Evolutionary conservation across 805 yeast genomes (phyloP).

Genomic region (Ogataea chonburiensis): DNA sequence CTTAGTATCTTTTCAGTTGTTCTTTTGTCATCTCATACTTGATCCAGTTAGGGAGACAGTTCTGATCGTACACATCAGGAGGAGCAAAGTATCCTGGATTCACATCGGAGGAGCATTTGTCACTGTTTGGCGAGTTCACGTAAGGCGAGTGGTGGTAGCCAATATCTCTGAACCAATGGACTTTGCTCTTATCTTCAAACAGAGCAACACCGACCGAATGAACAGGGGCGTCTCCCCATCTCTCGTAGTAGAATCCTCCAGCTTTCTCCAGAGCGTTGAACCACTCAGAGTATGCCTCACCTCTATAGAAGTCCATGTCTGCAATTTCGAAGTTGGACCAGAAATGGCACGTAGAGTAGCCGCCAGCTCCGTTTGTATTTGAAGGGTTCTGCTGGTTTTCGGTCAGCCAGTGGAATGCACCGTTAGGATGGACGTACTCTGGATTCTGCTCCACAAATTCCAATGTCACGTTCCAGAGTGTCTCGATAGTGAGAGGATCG

Average conservation of each 20-base stretch:
- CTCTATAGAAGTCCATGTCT: slow-evolving; percentile 68
- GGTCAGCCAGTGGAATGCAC: slow-evolving; percentile 68
- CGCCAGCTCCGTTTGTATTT: slow-evolving; percentile 41
- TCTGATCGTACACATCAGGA: slow-evolving; percentile 49
- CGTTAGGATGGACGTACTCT: slow-evolving; percentile 55
- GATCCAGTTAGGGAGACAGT: slow-evolving; percentile 71
- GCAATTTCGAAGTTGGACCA: slow-evolving; percentile 89
- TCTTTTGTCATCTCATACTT: slow-evolving; percentile 34
- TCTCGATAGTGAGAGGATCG: slow-evolving; percentile 59
- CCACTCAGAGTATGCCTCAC: slow-evolving; percentile 63
- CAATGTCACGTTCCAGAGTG: slow-evolving; percentile 74
- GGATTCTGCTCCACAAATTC: slow-evolving; percentile 62
- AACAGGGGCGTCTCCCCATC: slow-evolving; percentile 60
- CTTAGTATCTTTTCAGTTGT: slow-evolving; percentile 20
- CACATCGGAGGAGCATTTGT: slow-evolving; percentile 20
- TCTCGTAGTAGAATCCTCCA: slow-evolving; percentile 82
- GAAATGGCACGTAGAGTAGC: slow-evolving; percentile 83
- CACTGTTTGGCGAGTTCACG: slow-evolving; percentile 43
- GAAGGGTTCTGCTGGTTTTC: slow-evolving; percentile 63
- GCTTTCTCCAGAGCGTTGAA: slow-evolving; percentile 65
- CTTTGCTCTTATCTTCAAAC: slow-evolving; percentile 44
- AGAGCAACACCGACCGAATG: slow-evolving; percentile 49
- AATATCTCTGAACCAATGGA: slow-evolving; percentile 55
- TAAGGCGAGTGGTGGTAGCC: slow-evolving; percentile 52
- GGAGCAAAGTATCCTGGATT: slow-evolving; percentile 28